Evolutionary conservation across 148 eudicot species (phyloP).

Genomic region (Drosera capensis): DNA sequence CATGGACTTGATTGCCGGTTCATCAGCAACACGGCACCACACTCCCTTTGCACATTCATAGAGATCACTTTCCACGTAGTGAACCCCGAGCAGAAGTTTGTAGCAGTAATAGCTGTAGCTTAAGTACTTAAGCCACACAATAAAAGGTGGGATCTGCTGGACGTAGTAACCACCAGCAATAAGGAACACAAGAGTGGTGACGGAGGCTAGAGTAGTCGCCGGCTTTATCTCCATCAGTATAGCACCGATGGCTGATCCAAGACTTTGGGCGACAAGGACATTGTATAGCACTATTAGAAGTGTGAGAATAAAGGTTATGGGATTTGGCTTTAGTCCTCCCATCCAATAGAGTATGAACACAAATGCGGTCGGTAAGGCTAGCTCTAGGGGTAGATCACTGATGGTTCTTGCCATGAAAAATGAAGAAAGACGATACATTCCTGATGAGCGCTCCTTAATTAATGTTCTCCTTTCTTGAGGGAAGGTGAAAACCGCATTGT

Average conservation of each 20-base stretch:
- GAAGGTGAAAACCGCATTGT: slow-evolving; percentile 91
- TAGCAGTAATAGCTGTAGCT: slow-evolving; percentile 60
- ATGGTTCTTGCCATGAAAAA: slow-evolving; percentile 79
- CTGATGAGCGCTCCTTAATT: slow-evolving; percentile 78
- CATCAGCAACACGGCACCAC: slow-evolving; percentile 55
- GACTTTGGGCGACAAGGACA: slow-evolving; percentile 83
- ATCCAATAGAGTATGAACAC: slow-evolving; percentile 88
- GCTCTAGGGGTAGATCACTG: slow-evolving; percentile 82
- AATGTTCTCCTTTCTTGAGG: slow-evolving; percentile 88
- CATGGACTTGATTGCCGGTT: slow-evolving; percentile 52
- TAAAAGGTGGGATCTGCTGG: slow-evolving; percentile 44
- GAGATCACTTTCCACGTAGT: slow-evolving; percentile 52
- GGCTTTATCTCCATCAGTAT: slow-evolving; percentile 78
- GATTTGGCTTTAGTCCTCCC: slow-evolving; percentile 88
- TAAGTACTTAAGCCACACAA: slow-evolving; percentile 50
- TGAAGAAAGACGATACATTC: slow-evolving; percentile 95
- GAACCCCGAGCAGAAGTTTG: slow-evolving; percentile 77
- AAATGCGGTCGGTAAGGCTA: slow-evolving; percentile 84
- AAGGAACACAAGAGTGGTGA: slow-evolving; percentile 50
- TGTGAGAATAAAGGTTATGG: slow-evolving; percentile 51
- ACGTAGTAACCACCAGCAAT: slow-evolving; percentile 56
- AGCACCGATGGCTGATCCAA: slow-evolving; percentile 88
- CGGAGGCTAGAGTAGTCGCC: slow-evolving; percentile 54
- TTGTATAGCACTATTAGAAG: slow-evolving; percentile 69
- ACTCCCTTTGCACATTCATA: slow-evolving; percentile 65